These are phyloP conservation scores for Lindgomyces ingoldianus DNA, from an alignment of 495 filamentous ascomycete species.

Conservation along the genomic window DNA sequence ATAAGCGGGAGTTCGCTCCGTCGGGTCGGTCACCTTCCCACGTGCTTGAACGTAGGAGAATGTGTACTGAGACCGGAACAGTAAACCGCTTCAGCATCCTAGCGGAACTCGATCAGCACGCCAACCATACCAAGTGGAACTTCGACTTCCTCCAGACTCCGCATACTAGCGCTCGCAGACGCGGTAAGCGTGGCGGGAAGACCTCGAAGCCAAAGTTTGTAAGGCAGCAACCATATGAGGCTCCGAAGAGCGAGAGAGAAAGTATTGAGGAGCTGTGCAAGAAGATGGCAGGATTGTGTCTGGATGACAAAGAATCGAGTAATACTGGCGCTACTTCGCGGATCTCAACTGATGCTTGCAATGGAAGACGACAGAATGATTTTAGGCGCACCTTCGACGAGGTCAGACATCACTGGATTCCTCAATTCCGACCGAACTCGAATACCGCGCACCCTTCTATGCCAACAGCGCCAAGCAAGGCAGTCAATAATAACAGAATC, in stretches of 20 bases:
- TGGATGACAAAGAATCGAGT: not conserved
- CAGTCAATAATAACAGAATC: not conserved
- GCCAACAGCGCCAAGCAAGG: not conserved
- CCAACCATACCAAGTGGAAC: constrained; percentile 24
- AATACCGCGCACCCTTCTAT: not conserved
- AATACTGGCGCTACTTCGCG: not conserved
- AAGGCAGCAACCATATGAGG: not conserved
- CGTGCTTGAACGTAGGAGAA: not conserved
- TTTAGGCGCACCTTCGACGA: constrained; percentile 3
- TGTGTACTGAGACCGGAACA: constrained; percentile 7
- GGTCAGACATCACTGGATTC: constrained; percentile 18
- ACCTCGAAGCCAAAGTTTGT: not conserved
- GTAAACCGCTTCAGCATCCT: constrained; percentile 35
- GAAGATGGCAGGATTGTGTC: constrained; percentile 1
- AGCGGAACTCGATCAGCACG: constrained; percentile 16
- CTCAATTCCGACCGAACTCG: constrained; percentile 16
- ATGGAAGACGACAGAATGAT: not conserved
- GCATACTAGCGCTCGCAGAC: constrained; percentile 15
- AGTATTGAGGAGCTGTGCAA: constrained; percentile 9
- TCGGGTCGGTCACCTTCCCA: constrained; percentile 2
- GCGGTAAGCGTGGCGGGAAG: constrained; percentile 28
- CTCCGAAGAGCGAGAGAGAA: not conserved
- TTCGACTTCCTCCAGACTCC: constrained; percentile 27
- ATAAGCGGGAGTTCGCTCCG: constrained; percentile 20
- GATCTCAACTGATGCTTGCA: not conserved